These are phyloP conservation scores for Phylloporus sp. DNA, from an alignment of 768 basidiomycete species.

Conservation along the genomic window DNA sequence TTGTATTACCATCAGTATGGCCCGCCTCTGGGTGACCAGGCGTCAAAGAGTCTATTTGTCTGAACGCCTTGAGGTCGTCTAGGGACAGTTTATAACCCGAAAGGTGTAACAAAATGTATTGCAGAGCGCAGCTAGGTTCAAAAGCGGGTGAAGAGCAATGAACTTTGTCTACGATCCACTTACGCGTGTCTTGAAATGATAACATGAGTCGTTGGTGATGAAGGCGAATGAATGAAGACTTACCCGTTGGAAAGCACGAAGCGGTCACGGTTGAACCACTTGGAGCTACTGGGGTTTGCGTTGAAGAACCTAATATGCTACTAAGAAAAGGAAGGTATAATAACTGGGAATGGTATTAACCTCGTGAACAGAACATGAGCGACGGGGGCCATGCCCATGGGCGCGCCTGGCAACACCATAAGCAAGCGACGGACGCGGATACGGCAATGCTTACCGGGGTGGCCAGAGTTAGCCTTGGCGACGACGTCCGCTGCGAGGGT, in stretches of 20 bases:
- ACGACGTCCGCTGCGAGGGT: constrained; percentile 75
- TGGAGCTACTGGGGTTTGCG: constrained; percentile 82
- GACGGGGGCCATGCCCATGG: constrained; percentile 89
- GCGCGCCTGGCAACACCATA: constrained; percentile 56
- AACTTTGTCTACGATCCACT: constrained; percentile 23
- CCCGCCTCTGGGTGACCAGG: constrained; percentile 88
- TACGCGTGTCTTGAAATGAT: constrained; percentile 62
- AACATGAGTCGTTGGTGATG: constrained; percentile 11
- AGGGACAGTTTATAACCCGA: constrained; percentile 88
- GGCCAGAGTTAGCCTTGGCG: constrained; percentile 89
- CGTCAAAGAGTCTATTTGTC: constrained; percentile 84
- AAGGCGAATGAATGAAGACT: constrained; percentile 5
- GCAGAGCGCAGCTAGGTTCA: constrained; percentile 74
- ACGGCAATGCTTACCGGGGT: constrained; percentile 58
- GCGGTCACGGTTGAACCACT: constrained; percentile 96
- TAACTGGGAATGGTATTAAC: constrained; percentile 31
- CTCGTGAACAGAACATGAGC: constrained; percentile 78
- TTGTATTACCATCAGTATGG: constrained; percentile 55
- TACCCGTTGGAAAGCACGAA: constrained; percentile 96
- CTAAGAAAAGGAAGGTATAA: not conserved
- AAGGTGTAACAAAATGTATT: constrained; percentile 89
- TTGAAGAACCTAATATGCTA: constrained; percentile 64
- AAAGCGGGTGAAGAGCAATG: constrained; percentile 2
- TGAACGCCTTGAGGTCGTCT: constrained; percentile 92
- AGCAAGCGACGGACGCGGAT: constrained; percentile 3